Evolutionary conservation across 495 filamentous ascomycete genomes (phyloP), one percentile per base, ranked within the genome.

Genomic region (Cercophora sp.): DNA sequence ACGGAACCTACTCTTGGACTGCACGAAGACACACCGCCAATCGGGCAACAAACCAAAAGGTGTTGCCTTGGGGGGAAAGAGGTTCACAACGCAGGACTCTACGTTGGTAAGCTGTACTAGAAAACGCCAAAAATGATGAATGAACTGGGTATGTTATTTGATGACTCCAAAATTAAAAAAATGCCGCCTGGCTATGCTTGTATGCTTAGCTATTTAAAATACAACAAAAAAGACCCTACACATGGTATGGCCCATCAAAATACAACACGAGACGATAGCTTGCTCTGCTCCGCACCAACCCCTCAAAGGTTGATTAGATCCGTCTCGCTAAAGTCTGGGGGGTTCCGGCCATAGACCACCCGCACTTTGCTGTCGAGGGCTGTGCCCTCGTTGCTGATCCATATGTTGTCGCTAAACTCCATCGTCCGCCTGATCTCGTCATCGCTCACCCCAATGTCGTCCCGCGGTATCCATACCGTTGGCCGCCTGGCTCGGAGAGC

Each of bases 381-480:
- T 31, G 91, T 86, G 53, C 88, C 89, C 67, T 93, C 85, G 69
- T 96, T 98, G 60, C 85, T 91, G 62, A 96, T 88, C 89, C 92
- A 96, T 48, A 98, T 85, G 61, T 89, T 82, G 59, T 85, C 79
- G 55, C 83, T 89, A 61, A 88, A 89, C 55, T 79, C 78, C 52
- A 83, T 76, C 13, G 90, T 96, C 37, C 88, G 73, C 61, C 71
- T 77, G 16, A 98, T 81, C 68, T 97, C 93, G 58, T 98, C 94
- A 61, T 96, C 91, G 52, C 85, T 88, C 26, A 98, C 81, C 1
- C 93, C 93, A 3, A 97, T 63, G 58, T 93, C 87, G 64, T 98
- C 93, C 31, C 89, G 80, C 8, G 93, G 93, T 39, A 98, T 91
- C 93, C 93, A 97, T 39, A 97, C 82, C 9, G 88, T 87, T 0